A percentile compares a stretch with the other conserved stretches of the same genome.
Evolutionary conservation across 495 filamentous ascomycete genomes (phyloP).

Genomic region (Hypomontagnella submonticulosa): DNA sequence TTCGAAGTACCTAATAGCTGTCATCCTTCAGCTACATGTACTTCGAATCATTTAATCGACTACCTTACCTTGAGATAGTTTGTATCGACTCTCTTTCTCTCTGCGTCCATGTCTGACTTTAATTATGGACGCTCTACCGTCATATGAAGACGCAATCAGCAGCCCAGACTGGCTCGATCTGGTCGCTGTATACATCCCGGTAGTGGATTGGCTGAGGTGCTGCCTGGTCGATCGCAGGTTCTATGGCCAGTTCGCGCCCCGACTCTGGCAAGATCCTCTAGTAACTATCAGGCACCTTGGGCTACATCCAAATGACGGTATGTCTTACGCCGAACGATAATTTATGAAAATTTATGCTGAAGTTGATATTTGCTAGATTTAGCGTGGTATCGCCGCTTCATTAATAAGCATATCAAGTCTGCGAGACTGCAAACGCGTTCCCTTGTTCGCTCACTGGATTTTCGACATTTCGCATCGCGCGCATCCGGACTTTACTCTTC

Average conservation of each 20-base stretch:
- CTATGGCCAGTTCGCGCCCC: conserved; percentile 56
- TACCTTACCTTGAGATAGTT: no score
- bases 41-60: background rate
- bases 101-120: background rate
- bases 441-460: conserved; percentile 52
- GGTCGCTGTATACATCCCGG: conserved; percentile 51
- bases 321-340: conserved; percentile 30
- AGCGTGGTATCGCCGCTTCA: conserved; percentile 54
- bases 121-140: conserved; percentile 51
- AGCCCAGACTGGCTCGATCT: conserved; percentile 57
- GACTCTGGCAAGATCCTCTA: conserved; percentile 60
- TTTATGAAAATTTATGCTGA: background rate
- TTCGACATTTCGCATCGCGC: conserved; percentile 47
- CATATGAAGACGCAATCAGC: conserved; percentile 56
- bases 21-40: no score
- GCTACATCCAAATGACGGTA: conserved; percentile 52
- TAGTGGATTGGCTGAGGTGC: conserved; percentile 51
- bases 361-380: conserved; percentile 43
- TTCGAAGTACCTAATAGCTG: no score
- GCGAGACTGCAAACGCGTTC: conserved; percentile 43
- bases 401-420: conserved; percentile 42
- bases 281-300: conserved; percentile 42
- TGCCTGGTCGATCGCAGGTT: conserved; percentile 57
- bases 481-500: conserved; percentile 49
- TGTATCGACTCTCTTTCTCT: background rate